Evolutionary conservation across 805 yeast species (phyloP).

Genomic region (Teunomyces pallodes): DNA sequence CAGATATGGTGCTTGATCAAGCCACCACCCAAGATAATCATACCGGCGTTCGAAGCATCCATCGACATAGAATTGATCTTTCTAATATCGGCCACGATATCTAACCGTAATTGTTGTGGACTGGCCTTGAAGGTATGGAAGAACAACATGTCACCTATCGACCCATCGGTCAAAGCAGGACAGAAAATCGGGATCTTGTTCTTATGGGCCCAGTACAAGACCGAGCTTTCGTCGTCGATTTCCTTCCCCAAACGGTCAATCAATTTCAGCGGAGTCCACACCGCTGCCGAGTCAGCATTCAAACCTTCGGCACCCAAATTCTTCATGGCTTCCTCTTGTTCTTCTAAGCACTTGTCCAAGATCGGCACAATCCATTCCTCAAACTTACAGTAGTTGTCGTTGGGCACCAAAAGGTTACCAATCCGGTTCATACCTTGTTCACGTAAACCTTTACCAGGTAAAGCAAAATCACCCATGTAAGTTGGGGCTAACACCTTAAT

Average conservation of each 20-base stretch:
- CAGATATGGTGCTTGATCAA: conserved; percentile 95
- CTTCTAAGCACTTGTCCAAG: conserved; percentile 80
- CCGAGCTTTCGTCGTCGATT: conserved; percentile 89
- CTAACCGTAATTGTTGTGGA: conserved; percentile 85
- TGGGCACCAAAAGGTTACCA: conserved; percentile 95
- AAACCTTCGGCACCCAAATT: conserved; percentile 49
- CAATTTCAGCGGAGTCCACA: conserved; percentile 93
- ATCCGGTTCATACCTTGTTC: conserved; percentile 97
- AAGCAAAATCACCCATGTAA: conserved; percentile 83
- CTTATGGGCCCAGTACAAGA: conserved; percentile 96
- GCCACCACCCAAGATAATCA: conserved; percentile 96
- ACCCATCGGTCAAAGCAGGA: conserved; percentile 97
- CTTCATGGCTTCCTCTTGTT: conserved; percentile 69
- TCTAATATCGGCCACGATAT: conserved; percentile 92
- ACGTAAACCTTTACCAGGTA: conserved; percentile 78
- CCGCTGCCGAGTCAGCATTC: conserved; percentile 61
- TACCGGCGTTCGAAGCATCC: conserved; percentile 93
- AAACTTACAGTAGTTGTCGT: conserved; percentile 94
- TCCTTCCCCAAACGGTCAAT: conserved; percentile 94
- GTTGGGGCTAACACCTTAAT: conserved; percentile 97
- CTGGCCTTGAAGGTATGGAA: conserved; percentile 96
- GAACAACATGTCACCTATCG: conserved; percentile 97
- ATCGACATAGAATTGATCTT: conserved; percentile 88
- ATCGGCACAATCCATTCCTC: conserved; percentile 99
- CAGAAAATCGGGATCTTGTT: conserved; percentile 95